phyloP scores from a whole-genome alignment of 1,139 yeast species.

The Geotrichum fermentans region DNA sequence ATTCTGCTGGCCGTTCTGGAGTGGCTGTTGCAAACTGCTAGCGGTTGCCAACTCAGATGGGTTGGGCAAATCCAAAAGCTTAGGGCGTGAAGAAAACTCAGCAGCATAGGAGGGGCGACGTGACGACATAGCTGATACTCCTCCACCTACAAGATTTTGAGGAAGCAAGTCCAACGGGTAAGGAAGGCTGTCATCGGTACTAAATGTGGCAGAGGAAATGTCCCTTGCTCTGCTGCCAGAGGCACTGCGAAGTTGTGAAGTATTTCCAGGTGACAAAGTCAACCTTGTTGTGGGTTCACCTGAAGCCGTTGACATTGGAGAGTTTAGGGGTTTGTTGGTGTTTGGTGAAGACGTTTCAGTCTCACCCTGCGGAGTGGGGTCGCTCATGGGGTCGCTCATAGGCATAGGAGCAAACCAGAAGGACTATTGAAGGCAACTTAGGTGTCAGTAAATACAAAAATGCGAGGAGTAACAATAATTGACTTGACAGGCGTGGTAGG shows the following conservation, averaged over 20 bases:
- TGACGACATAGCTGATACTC: conserved; percentile 30
- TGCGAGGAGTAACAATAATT: too few species aligned
- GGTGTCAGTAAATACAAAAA: too few species aligned
- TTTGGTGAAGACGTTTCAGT: not conserved
- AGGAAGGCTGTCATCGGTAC: conserved; percentile 2
- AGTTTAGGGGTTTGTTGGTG: not conserved
- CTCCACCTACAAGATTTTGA: conserved; percentile 23
- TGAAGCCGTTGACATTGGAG: not conserved
- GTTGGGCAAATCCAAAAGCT: conserved; percentile 20
- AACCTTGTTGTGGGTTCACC: not conserved
- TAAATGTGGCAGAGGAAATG: not conserved
- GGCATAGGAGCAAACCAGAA: not conserved
- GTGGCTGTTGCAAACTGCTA: not conserved
- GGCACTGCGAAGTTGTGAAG: not conserved
- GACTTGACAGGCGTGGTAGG: too few species aligned
- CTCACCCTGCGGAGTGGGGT: not conserved
- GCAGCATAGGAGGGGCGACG: conserved; percentile 37
- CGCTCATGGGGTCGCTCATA: not conserved
- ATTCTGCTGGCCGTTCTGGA: not conserved
- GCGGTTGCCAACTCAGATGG: conserved; percentile 9
- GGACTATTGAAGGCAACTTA: too few species aligned
- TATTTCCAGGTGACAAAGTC: not conserved
- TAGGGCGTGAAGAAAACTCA: conserved; percentile 34
- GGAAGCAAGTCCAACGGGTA: conserved; percentile 20
- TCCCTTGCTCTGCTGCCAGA: conserved; percentile 1